Percentiles rank a stretch among this genome's conserved stretches.
phyloP scores from a whole-genome alignment of 2,329 filamentous ascomycete species.

The Penicillium fuscoglaucum region DNA sequence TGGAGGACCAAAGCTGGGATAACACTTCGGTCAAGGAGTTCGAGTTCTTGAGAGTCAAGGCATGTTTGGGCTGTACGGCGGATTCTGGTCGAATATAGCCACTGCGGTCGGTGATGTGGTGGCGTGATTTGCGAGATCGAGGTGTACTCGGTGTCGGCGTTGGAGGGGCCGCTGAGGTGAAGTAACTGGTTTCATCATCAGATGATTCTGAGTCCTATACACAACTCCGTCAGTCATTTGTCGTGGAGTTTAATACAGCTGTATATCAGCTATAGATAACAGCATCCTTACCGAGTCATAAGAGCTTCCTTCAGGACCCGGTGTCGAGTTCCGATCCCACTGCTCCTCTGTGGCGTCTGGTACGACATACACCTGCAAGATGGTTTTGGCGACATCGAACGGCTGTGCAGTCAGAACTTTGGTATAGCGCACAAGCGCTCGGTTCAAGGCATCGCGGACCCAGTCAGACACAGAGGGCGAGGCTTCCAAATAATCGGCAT shows the following conservation, averaged over 20 bases:
- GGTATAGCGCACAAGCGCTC: constrained; percentile 88
- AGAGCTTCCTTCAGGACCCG: constrained; percentile 29
- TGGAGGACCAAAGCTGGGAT: constrained; percentile 82
- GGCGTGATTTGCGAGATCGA: constrained; percentile 39
- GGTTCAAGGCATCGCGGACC: constrained; percentile 74
- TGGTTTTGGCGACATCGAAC: constrained; percentile 94
- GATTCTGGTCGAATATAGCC: constrained; percentile 45
- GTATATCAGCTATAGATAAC: background rate
- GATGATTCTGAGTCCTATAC: constrained; percentile 47
- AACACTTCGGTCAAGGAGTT: constrained; percentile 86
- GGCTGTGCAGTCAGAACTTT: constrained; percentile 88
- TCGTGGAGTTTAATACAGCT: background rate
- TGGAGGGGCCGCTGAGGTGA: constrained; percentile 62
- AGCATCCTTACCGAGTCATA: constrained; percentile 35
- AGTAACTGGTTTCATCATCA: constrained; percentile 82
- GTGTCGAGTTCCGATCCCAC: constrained; percentile 30
- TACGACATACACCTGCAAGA: constrained; percentile 73
- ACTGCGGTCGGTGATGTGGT: constrained; percentile 48
- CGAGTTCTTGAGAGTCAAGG: constrained; percentile 69
- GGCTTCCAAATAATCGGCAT: constrained; percentile 80
- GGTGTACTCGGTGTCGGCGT: constrained; percentile 45
- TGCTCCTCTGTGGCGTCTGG: constrained; percentile 38
- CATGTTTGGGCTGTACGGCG: constrained; percentile 53
- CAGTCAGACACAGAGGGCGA: constrained; percentile 74
- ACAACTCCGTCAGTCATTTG: constrained; percentile 11